Base-by-base conservation (phyloP, 352 stramenopile species). In the Globisporangium spiculum region DNA sequence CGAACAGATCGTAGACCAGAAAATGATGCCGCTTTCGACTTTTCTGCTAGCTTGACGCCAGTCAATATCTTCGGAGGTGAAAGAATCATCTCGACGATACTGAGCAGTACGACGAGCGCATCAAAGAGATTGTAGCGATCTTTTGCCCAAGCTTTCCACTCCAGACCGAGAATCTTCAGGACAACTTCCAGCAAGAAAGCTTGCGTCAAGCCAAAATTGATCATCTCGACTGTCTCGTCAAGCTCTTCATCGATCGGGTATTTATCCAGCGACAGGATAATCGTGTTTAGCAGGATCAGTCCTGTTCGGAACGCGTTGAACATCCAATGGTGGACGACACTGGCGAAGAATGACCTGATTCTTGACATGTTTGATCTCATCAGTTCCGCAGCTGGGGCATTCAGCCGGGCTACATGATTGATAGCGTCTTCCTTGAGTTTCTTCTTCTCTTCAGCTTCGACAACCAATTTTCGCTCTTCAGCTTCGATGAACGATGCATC, bases 81-180 rank as follows among this genome's bases (percentile, higher is more conserved):
- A 6, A 90, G 56, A n/a, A 69, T 59, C 46, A 77, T 68, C 14
- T 91, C 80, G 22, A 83, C 27, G 5, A 79, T 63, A 34, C 77
- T 77, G 2, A 84, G 57, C 2, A 79, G 41, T 4, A 88, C 76
- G 2, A 96, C 78, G 48, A 92, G 48, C 3, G 72, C 83, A 57
- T 97, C 90, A 53, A 97, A 95, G 14, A 90, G 36, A 53, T 97
- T 97, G 72, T 92, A 96, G 10, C 76, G 71, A 74, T 92, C 80
- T 16, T 66, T 26, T 2, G 67, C 58, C 79, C 91, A 97, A 16
- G 64, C 24, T 3, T 68, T 63, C 57, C 74, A 77, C 0, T 91
- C 91, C 0, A 96, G 58, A 2, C 78, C 90, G 14, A 83, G 50
- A n/a, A 97, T 48, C 54, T 97, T 97, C 22, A 97, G 65, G 0